These are phyloP conservation scores for Peziza echinospora DNA, from an alignment of 495 filamentous ascomycete genomes.

Conservation along the genomic window DNA sequence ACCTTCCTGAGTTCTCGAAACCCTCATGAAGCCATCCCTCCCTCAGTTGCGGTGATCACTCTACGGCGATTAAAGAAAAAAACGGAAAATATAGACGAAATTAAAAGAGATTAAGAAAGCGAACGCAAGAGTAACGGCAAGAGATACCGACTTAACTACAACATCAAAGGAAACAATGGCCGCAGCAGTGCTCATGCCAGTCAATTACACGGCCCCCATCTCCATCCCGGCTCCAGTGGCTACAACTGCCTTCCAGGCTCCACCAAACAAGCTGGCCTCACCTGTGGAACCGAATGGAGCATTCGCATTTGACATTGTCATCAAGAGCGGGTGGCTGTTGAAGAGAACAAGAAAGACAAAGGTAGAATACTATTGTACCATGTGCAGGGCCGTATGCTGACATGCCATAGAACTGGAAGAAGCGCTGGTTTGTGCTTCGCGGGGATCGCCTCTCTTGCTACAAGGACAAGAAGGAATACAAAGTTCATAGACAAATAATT, in stretches of 20 bases:
- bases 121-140: no score
- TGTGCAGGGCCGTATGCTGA: background rate
- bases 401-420: slow-evolving; percentile 52
- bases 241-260: slow-evolving; percentile 2
- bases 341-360: slow-evolving; percentile 88
- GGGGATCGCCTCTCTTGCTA: slow-evolving; percentile 90
- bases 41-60: no score
- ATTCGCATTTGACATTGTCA: slow-evolving; percentile 80
- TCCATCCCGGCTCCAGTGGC: background rate
- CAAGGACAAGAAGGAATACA: slow-evolving; percentile 72
- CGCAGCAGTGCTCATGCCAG: background rate
- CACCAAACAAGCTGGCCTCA: slow-evolving; percentile 1
- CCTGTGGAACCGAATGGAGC: slow-evolving; percentile 78
- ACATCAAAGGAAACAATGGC: background rate
- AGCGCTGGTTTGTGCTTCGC: slow-evolving; percentile 70
- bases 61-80: no score
- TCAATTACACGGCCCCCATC: background rate
- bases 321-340: slow-evolving; percentile 66
- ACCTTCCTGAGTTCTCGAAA: no score
- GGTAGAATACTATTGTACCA: slow-evolving; percentile 26
- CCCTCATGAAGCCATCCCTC: no score
- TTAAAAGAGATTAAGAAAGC: no score
- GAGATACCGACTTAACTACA: no score
- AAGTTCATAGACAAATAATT: slow-evolving; percentile 66
- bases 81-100: no score